phyloP scores from a whole-genome alignment of 129 eudicot species.

The Ambrosia trifida region DNA sequence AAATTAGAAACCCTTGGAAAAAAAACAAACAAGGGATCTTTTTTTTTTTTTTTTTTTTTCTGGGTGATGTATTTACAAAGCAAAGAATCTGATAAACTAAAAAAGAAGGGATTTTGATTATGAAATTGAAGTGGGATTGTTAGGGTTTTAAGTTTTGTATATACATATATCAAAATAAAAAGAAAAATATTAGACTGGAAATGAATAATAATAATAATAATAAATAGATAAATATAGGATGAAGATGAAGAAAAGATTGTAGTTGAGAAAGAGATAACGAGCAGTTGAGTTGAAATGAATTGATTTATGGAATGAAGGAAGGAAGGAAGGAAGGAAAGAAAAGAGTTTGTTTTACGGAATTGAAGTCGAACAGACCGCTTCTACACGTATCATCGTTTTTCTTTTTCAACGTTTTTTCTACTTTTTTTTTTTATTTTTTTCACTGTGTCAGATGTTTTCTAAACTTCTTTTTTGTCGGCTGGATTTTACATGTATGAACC shows the following conservation, averaged over 20 bases:
- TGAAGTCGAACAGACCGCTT: conserved; percentile 35
- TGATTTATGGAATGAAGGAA: not conserved
- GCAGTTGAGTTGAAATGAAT: conserved; percentile 5
- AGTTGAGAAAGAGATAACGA: conserved; percentile 30
- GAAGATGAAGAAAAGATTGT: conserved; percentile 11
- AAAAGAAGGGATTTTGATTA: not conserved
- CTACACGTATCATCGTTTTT: conserved; percentile 31
- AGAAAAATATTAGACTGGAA: conserved; percentile 7
- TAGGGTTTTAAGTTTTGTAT: conserved; percentile 32
- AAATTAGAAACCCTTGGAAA: conserved; percentile 28
- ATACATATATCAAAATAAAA: not conserved
- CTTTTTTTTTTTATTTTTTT: not conserved
- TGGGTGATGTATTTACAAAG: conserved; percentile 31
- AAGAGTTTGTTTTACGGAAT: conserved; percentile 32
- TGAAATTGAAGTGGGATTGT: conserved; percentile 12
- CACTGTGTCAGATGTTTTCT: conserved; percentile 6
- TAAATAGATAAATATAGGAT: not conserved
- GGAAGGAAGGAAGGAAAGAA: conserved; percentile 16
- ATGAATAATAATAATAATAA: conserved; percentile 7
- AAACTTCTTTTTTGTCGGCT: conserved; percentile 24
- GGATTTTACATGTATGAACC: not conserved
- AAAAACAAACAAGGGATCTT: conserved; percentile 22
- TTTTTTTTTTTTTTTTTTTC: conserved; percentile 11
- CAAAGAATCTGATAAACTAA: conserved; percentile 33
- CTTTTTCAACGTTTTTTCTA: no score